These are phyloP conservation scores for Zalaria sp. DNA, from an alignment of 2,329 filamentous ascomycete species.

Conservation along the genomic window DNA sequence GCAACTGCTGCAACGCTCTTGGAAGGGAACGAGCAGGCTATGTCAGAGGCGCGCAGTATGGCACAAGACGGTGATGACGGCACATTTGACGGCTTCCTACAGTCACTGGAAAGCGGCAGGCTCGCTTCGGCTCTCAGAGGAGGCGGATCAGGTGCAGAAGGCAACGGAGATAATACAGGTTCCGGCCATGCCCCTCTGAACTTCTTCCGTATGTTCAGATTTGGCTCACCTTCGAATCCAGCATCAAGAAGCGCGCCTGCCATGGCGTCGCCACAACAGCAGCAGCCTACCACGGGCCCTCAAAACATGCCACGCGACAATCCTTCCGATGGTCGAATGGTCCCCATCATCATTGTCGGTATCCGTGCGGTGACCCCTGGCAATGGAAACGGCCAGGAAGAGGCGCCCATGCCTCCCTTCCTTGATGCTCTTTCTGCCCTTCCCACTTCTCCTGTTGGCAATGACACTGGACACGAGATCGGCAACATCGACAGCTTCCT, in stretches of 20 bases:
- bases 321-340: constrained; percentile 39
- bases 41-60: constrained; percentile 40
- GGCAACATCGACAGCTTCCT: constrained; percentile 33
- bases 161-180: constrained; percentile 19
- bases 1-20: constrained; percentile 52
- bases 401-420: constrained; percentile 31
- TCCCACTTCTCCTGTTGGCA: constrained; percentile 23
- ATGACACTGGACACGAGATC: constrained; percentile 24
- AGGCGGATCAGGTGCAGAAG: constrained; percentile 23
- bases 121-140: constrained; percentile 42
- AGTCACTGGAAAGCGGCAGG: constrained; percentile 46
- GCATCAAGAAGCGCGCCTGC: constrained; percentile 5
- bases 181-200: constrained; percentile 38
- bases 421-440: constrained; percentile 36
- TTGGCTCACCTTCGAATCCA: constrained; percentile 37
- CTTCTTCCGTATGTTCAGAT: constrained; percentile 55
- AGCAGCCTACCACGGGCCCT: background rate
- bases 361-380: constrained; percentile 48
- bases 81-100: constrained; percentile 48
- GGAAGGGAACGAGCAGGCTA: constrained; percentile 41
- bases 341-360: constrained; percentile 56
- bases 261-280: background rate
- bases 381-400: constrained; percentile 19
- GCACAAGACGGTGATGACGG: constrained; percentile 43
- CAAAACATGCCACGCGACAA: constrained; percentile 10